These are phyloP conservation scores for Talaromyces sp. DNA, from an alignment of 2,329 filamentous ascomycete species.

Conservation along the genomic window DNA sequence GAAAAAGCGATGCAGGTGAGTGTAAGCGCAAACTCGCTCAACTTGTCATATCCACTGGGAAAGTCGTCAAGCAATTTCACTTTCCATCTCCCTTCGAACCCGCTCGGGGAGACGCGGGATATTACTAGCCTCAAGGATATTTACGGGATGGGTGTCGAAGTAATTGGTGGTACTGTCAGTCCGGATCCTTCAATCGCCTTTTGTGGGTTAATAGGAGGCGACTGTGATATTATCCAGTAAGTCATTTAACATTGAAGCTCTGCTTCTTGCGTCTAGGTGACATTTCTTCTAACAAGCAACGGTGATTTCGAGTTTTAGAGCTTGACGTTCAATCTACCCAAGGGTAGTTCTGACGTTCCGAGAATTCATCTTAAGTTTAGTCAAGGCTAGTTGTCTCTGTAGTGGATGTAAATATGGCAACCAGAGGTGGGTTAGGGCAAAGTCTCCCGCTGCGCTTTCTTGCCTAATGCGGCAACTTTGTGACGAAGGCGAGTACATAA, in stretches of 20 bases:
- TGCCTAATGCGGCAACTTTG: background rate
- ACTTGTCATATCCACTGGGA: conserved; percentile 52
- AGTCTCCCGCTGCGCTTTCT: background rate
- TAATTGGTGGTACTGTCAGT: conserved; percentile 13
- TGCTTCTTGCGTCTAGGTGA: background rate
- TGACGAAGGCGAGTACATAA: background rate
- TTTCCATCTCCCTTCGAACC: conserved; percentile 26
- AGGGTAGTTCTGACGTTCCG: conserved; percentile 7
- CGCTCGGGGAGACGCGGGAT: conserved; percentile 12
- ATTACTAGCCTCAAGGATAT: conserved; percentile 12
- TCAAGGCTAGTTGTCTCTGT: background rate
- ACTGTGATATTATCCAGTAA: conserved; percentile 14
- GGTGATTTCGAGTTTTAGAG: conserved; percentile 12
- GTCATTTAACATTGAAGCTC: background rate
- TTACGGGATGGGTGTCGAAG: conserved; percentile 13
- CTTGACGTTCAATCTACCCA: conserved; percentile 10
- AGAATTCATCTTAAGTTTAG: conserved; percentile 9
- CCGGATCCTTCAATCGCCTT: conserved; percentile 10
- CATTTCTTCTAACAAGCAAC: background rate
- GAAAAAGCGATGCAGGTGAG: conserved; percentile 39
- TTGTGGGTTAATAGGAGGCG: conserved; percentile 7
- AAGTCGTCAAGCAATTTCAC: conserved; percentile 48
- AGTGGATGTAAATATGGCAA: background rate
- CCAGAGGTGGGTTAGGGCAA: background rate
- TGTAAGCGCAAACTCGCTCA: conserved; percentile 41